Evolutionary conservation across 106 monocot species (phyloP).

Genomic region (Dendrobium catenatum): DNA sequence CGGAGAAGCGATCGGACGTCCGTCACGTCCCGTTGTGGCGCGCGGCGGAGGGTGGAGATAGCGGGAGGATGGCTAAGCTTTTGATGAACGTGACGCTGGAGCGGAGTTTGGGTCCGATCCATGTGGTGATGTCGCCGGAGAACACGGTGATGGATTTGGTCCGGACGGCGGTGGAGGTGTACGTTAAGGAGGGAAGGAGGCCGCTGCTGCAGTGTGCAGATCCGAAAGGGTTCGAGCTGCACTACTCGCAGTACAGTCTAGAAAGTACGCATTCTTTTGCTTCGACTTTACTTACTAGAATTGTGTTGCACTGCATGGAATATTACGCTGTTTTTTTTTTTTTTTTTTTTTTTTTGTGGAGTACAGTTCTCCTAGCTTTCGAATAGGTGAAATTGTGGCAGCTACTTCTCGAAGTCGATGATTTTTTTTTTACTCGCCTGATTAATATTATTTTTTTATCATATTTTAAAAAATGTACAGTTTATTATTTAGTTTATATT

Average conservation of each 20-base stretch:
- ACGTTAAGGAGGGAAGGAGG: conserved; percentile 37
- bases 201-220: conserved; percentile 24
- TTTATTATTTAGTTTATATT: too few species aligned
- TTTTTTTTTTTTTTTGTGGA: not conserved
- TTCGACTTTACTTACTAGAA: not conserved
- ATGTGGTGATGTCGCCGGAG: conserved; percentile 35
- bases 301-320: too few species aligned
- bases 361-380: not conserved
- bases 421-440: not conserved
- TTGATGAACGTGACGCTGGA: conserved; percentile 49
- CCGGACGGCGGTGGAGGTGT: conserved; percentile 26
- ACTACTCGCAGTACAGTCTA: conserved; percentile 43
- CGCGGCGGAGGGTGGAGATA: not conserved
- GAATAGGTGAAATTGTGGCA: not conserved
- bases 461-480: too few species aligned
- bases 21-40: too few species aligned
- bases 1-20: too few species aligned
- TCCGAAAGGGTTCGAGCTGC: conserved; percentile 35
- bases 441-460: too few species aligned
- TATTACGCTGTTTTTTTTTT: too few species aligned
- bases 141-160: conserved; percentile 40
- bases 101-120: conserved; percentile 40
- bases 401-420: not conserved
- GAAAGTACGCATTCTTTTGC: conserved; percentile 24
- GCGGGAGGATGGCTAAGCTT: conserved; percentile 23